A percentile compares a stretch with the other conserved stretches of the same genome.
These are phyloP conservation scores for Acanthamoeba culbertsoni DNA, from an alignment of 208 protist genomes.

Conservation along the genomic window DNA sequence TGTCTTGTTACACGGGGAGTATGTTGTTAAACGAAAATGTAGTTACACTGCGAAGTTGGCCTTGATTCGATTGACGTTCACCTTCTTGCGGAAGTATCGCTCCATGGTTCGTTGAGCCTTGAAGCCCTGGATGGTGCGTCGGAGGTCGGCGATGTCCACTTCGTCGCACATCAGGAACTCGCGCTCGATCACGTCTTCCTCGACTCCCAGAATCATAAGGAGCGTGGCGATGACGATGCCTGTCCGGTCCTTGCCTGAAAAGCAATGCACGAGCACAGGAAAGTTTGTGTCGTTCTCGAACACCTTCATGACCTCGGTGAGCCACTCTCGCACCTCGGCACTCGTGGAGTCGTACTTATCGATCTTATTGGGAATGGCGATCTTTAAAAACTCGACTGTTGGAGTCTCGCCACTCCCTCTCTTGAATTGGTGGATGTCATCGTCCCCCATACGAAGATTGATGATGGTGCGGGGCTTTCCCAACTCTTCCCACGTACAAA, in stretches of 20 bases:
- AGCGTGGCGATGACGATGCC: constrained; percentile 39
- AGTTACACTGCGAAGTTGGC: neutral
- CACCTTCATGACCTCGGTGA: neutral
- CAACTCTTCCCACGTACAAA: constrained; percentile 18
- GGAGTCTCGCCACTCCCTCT: neutral
- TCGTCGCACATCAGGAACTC: neutral
- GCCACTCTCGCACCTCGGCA: constrained; percentile 4
- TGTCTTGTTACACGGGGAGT: neutral
- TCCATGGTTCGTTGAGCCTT: constrained; percentile 10
- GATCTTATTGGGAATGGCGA: neutral
- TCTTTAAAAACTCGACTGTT: neutral
- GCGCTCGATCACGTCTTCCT: neutral
- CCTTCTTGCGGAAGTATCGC: constrained; percentile 51
- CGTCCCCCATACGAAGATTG: constrained; percentile 22
- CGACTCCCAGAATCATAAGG: neutral
- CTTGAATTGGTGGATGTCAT: constrained; percentile 1
- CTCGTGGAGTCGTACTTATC: constrained; percentile 33
- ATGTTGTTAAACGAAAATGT: too few relatives aligned
- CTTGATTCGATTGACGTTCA: neutral
- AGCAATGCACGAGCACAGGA: constrained; percentile 15
- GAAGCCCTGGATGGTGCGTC: neutral
- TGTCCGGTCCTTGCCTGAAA: constrained; percentile 10
- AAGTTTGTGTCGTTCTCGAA: constrained; percentile 33
- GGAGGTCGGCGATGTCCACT: neutral
- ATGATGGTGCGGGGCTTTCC: neutral